These are phyloP conservation scores for Thalassiosira exigua DNA, from an alignment of 352 stramenopile species.

Conservation along the genomic window DNA sequence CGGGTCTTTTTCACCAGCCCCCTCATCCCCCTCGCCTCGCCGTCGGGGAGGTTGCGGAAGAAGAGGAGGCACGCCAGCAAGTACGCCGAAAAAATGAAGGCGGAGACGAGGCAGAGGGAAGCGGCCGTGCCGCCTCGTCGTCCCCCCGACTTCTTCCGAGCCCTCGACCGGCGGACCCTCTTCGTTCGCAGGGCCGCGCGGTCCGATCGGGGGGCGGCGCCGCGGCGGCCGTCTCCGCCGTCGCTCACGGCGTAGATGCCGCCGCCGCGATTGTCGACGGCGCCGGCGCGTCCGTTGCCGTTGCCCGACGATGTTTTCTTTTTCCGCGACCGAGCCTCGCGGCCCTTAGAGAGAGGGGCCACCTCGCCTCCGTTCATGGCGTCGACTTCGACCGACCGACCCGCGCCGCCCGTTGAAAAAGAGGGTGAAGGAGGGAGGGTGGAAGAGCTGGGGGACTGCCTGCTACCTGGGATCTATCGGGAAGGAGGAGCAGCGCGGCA, in stretches of 20 bases:
- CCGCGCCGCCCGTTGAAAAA: no score
- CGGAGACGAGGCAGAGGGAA: conserved; percentile 23
- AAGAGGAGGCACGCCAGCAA: conserved; percentile 41
- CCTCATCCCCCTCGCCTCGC: conserved; percentile 38
- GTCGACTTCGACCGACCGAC: no score
- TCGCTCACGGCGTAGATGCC: conserved; percentile 34
- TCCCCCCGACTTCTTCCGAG: conserved; percentile 17
- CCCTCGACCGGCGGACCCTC: conserved; percentile 29
- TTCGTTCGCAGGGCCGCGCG: conserved; percentile 32
- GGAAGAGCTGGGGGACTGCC: no score
- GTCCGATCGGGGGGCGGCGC: conserved; percentile 11
- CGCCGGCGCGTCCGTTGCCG: neutral
- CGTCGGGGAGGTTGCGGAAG: conserved; percentile 43
- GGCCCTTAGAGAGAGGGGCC: no score
- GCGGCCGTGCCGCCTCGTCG: conserved; percentile 11
- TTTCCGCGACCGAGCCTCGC: conserved; percentile 48
- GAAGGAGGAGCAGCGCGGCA: no score
- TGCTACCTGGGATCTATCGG: no score
- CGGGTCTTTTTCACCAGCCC: conserved; percentile 51
- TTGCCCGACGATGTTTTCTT: conserved; percentile 32
- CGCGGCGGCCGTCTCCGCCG: conserved; percentile 16
- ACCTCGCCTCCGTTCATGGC: no score
- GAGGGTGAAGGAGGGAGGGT: no score
- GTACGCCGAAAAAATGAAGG: conserved; percentile 43
- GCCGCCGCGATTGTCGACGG: no score